Conservation (phyloP, 176 grass and related monocot species). For the Juncus inflexus region DNA sequence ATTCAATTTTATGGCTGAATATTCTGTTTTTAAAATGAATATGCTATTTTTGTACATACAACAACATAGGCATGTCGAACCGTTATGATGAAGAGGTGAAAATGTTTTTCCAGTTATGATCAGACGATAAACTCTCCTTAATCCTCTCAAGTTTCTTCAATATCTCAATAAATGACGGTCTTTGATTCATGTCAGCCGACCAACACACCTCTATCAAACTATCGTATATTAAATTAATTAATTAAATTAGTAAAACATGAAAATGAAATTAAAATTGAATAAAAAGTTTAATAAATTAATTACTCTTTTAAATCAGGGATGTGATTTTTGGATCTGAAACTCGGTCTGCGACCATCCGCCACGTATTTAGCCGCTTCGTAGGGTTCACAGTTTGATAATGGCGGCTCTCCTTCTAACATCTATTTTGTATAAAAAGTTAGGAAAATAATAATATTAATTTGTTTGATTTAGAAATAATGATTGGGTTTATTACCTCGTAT, state of each 20-base stretch:
- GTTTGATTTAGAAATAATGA: not conserved
- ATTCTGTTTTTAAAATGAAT: too few relatives aligned
- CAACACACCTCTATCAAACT: conserved; percentile 78
- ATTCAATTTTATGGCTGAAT: too few relatives aligned
- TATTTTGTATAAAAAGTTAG: conserved; percentile 14
- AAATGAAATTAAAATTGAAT: not conserved
- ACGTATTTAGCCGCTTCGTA: conserved; percentile 94
- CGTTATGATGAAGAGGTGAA: conserved; percentile 47
- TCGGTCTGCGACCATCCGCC: conserved; percentile 70
- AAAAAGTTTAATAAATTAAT: conserved; percentile 27
- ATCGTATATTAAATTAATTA: conserved; percentile 10
- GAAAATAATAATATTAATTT: not conserved
- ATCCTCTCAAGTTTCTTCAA: conserved; percentile 88
- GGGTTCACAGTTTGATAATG: conserved; percentile 80
- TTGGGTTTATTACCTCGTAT: conserved; percentile 65
- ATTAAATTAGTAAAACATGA: not conserved
- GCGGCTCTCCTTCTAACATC: conserved; percentile 95
- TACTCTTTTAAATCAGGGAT: conserved; percentile 73
- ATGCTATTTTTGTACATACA: conserved; percentile 50
- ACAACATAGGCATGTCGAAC: conserved; percentile 3
- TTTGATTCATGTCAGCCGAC: conserved; percentile 59
- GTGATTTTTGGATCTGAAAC: conserved; percentile 66
- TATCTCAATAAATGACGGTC: conserved; percentile 94
- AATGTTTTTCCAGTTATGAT: conserved; percentile 77
- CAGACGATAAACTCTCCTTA: conserved; percentile 58